These are phyloP conservation scores for Phytomonas serpens DNA, from an alignment of 208 protist species.

Conservation along the genomic window DNA sequence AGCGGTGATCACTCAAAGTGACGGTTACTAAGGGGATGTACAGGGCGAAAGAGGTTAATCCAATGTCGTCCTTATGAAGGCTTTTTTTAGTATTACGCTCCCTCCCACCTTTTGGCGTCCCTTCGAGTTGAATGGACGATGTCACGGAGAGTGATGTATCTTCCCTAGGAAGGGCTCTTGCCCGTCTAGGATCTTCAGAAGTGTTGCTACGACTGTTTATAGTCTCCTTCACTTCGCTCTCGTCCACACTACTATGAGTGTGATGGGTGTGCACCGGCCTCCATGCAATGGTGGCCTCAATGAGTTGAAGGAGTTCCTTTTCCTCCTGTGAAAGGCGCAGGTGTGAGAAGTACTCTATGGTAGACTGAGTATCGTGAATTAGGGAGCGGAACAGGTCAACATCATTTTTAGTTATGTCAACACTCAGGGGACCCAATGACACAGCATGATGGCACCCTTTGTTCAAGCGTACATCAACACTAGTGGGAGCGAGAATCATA, in stretches of 20 bases:
- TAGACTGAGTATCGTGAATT: constrained; percentile 17
- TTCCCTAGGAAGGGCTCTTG: not conserved
- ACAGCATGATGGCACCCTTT: constrained; percentile 33
- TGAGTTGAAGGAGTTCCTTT: constrained; percentile 19
- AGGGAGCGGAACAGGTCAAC: constrained; percentile 25
- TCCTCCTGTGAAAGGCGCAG: constrained; percentile 27
- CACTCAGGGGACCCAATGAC: constrained; percentile 20
- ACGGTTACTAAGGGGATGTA: constrained; percentile 36
- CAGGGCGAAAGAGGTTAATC: constrained; percentile 19
- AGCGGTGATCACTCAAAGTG: constrained; percentile 52
- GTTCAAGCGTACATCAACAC: constrained; percentile 21
- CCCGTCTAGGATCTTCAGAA: not conserved
- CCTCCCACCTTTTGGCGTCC: not conserved
- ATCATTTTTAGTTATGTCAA: constrained; percentile 33
- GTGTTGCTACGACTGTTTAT: not conserved
- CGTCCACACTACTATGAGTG: not conserved
- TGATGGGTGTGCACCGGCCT: constrained; percentile 9
- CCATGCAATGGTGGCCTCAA: constrained; percentile 28
- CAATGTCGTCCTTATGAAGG: not conserved
- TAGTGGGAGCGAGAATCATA: constrained; percentile 31
- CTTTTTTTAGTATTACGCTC: not conserved
- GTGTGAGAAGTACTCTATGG: constrained; percentile 18
- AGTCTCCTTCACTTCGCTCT: not conserved
- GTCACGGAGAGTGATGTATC: not conserved
- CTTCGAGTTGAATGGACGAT: not conserved